Conservation (phyloP, 257 asterid species). For the Ophiorrhiza pumila region DNA sequence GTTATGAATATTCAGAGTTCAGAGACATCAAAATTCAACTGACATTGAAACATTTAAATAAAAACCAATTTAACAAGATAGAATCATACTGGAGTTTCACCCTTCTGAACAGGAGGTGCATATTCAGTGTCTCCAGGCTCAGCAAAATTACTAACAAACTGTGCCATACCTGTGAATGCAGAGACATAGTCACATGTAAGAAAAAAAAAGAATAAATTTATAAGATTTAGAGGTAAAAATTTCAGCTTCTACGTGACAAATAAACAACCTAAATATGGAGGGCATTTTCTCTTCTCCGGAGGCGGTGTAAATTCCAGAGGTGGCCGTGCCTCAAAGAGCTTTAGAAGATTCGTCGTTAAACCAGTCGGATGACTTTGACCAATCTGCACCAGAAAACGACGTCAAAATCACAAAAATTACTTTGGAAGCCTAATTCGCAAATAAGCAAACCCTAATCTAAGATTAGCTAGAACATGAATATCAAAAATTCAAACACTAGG, state of each 20-base stretch:
- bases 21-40: background rate
- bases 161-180: conserved; percentile 70
- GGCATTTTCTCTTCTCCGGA: conserved; percentile 93
- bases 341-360: conserved; percentile 74
- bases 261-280: conserved; percentile 68
- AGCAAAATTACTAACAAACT: conserved; percentile 65
- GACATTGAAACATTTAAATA: too few relatives aligned
- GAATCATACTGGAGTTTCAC: conserved; percentile 80
- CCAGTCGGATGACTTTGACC: conserved; percentile 99
- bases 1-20: background rate
- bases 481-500: background rate
- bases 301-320: conserved; percentile 94
- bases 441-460: background rate
- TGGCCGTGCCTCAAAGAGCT: conserved; percentile 90
- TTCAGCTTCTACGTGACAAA: conserved; percentile 9
- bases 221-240: background rate
- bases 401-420: background rate
- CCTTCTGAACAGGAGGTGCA: conserved; percentile 82
- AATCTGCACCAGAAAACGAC: conserved; percentile 46
- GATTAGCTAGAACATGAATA: background rate
- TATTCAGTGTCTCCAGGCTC: conserved; percentile 83
- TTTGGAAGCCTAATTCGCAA: background rate
- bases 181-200: background rate
- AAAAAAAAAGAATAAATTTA: background rate
- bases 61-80: background rate